Evolutionary conservation across 163 green algal genomes (phyloP).

Genomic region (Scenedesmus sp.): DNA sequence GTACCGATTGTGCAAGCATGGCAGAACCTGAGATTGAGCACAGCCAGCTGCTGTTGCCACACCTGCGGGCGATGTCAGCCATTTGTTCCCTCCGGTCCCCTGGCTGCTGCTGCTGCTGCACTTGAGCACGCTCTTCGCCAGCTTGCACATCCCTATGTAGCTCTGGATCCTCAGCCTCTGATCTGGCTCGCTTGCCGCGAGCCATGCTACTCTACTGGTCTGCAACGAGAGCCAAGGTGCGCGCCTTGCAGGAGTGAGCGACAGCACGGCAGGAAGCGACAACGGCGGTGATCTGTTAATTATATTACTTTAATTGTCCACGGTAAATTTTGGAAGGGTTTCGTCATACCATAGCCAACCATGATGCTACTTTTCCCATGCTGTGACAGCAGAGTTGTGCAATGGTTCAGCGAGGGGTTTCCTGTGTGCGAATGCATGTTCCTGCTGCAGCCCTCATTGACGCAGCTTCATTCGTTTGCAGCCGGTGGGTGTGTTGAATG

Average conservation of each 20-base stretch:
- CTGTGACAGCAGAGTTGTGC: background rate
- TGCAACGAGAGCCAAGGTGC: background rate
- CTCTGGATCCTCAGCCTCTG: background rate
- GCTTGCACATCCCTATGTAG: background rate
- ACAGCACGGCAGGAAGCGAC: background rate
- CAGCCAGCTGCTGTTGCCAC: background rate
- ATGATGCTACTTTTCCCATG: too few species aligned
- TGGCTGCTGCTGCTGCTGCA: background rate
- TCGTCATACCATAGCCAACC: background rate
- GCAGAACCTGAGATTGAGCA: background rate
- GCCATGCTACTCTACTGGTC: slow-evolving; percentile 13
- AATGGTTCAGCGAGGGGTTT: background rate
- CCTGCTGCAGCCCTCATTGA: background rate
- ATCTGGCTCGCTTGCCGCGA: slow-evolving; percentile 11
- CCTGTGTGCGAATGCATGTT: background rate
- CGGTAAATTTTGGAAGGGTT: too few species aligned
- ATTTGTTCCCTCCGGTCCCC: slow-evolving; percentile 56
- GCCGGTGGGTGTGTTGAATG: too few species aligned
- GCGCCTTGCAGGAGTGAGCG: background rate
- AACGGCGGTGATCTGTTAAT: background rate
- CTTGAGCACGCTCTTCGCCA: background rate
- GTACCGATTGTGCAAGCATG: too few species aligned
- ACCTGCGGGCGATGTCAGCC: slow-evolving; percentile 63
- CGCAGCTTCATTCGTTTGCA: too few species aligned
- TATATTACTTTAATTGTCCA: too few species aligned